Evolutionary conservation across 2,329 filamentous ascomycete genomes (phyloP), one percentile per base, ranked within the genome.

Genomic region (Apiospora sp.): DNA sequence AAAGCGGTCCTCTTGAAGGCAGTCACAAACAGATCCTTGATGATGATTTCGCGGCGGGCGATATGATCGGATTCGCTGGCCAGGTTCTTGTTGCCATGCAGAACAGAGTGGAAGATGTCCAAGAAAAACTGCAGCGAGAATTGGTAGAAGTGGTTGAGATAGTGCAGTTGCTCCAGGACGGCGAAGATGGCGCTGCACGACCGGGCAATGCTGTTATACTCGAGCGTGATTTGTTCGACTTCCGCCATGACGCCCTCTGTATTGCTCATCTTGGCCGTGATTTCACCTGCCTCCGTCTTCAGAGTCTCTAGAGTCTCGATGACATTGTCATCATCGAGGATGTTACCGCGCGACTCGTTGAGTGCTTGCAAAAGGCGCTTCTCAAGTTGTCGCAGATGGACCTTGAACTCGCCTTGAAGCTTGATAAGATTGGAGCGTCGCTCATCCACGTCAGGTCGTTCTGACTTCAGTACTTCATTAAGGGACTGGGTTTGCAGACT

Each of bases 71-170:
- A 92, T 82, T 93, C 91, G 73, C 86, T 88, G 27, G 89, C 88
- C 70, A 96, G 87, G 73, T 91, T 91, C 79, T 92, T 92, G 82
- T 97, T 97, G 73, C 91, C 89, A 77, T 93, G 93, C 51, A 99
- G 88, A 10, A 99, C 96, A 7, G 93, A 91, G 81, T 97, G 94
- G 89, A 99, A 99, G 77, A 99, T 99, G 81, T 98, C 94, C 71
- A 98, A 90, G 85, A 99, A 99, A 84, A 98, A 99, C 83, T 98
- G 95, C 73, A 99, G 88, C 49, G 96, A 99, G 87, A 99, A 99
- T 82, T 98, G 97, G 83, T 99, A 99, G 85, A 98, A 98, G 86
- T 98, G 96, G 82, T 99, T 98, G 82, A 99, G 92, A 81, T 98
- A 97, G 83, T 98, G 96, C 72, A 99, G 90, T 82, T 99, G 96